Base-by-base conservation (phyloP, 2,329 filamentous ascomycete species). In the Sporothrix dimorphospora region DNA sequence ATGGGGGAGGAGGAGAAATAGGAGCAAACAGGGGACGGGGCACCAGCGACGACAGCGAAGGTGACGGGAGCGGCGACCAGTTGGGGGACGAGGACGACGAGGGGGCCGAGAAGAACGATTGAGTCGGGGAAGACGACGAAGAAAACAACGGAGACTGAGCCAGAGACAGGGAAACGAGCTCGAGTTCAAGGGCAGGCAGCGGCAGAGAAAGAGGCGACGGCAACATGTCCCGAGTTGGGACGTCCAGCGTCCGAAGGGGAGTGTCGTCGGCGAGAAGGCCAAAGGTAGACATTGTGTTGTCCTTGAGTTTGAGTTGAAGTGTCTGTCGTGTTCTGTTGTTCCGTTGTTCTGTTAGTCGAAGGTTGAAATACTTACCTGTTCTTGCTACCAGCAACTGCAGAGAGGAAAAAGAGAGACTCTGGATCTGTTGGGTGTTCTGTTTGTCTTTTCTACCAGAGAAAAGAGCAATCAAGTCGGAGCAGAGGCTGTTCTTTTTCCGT, bases 301-400 rank as follows among this genome's bases (percentile, higher is more conserved):
- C 59, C 4, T 16, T 45, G 12, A 14, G 34, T 42, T 42, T 24
- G 7, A 21, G 19, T 42, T n/a, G 38, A 24, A 4, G 12, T 7
- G 59, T 27, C 21, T 27, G 59, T 61, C n/a, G 34, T 24, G 9
- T 34, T 63, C 57, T 16, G 57, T 19, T 14, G 14, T 19, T 61
- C 57, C 42, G 57, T 19, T 7, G 27, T 57, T 12, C 1, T 27
- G 21, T 65, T 45, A 27, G 59, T 45, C 38, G 1, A 21, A 19
- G 59, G 21, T 14, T 27, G 59, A 40, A 14, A 21, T 27, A 27
- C 38, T 65, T 45, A 19, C 38, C 59, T 27, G 5, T 3, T 63
- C 57, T 45, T 65, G 38, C 59, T 42, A 45, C 57, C 59, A 45
- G 38, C 59, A 65, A 45, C 59, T 16, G 59, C 59, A 65, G 45